These are phyloP conservation scores for Paramecium sexaurelia DNA, from an alignment of 73 alveolate species.

Conservation along the genomic window DNA sequence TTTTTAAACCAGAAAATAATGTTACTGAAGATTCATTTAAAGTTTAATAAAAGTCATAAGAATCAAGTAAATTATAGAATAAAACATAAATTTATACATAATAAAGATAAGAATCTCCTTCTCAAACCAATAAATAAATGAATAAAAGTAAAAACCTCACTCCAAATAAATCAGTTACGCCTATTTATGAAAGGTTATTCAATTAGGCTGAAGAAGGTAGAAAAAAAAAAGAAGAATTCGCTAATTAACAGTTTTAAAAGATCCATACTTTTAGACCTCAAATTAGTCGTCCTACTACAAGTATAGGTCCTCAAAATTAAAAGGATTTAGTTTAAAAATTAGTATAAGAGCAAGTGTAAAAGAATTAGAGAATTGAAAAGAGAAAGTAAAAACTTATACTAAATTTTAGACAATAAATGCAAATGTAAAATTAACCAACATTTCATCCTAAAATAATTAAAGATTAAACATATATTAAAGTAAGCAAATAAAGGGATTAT, in stretches of 20 bases:
- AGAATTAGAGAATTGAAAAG: neutral
- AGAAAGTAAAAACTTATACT: neutral
- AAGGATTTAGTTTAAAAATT: neutral
- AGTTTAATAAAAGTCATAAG: neutral
- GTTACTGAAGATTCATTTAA: neutral
- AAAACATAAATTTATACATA: neutral
- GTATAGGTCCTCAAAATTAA: neutral
- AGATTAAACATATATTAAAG: neutral
- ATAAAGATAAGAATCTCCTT: neutral
- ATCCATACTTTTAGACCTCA: neutral
- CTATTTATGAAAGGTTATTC: conserved; percentile 1
- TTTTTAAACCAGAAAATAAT: neutral
- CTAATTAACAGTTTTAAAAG: neutral
- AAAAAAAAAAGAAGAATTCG: conserved; percentile 14
- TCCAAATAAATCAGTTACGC: neutral
- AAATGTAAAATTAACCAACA: neutral
- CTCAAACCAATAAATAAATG: neutral
- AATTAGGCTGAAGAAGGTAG: conserved; percentile 11
- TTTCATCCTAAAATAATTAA: conserved; percentile 24
- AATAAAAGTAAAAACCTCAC: neutral
- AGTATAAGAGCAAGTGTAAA: neutral
- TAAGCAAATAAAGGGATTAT: neutral
- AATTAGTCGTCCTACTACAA: neutral
- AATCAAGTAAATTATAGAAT: neutral
- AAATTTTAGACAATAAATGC: neutral